Evolutionary conservation across 495 filamentous ascomycete species (phyloP), one percentile per base, ranked within the genome.

Genomic region (Neurospora hispaniola): DNA sequence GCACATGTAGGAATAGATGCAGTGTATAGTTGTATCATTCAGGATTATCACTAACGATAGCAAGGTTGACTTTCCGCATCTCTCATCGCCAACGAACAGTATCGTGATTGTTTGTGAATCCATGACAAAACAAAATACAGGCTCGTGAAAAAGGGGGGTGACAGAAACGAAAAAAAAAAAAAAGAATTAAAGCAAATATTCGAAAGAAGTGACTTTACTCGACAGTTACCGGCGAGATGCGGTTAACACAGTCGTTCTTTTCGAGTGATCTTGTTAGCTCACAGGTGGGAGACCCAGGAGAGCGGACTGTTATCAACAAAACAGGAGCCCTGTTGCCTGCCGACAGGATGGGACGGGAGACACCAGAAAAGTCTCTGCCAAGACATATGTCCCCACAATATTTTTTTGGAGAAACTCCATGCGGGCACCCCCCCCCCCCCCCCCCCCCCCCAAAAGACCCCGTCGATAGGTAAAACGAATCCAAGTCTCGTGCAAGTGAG

Each of bases 21-120:
- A 74, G 23, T 59, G 31, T 14, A 72, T 43, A 72, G 23, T 12
- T 62, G 20, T 35, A 20, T 72, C 16, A 38, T 72, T 72, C 71
- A 70, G 42, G 42, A 71, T 68, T 42, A 9, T 40, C 72, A 90
- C 92, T 81, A 82, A 96, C 94, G 93, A 94, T 78, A 97, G 80
- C 78, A 97, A 96, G 16, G 91, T 94, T 12, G 92, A 91, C 80
- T 97, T 97, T 40, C 94, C 94, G 76, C 92, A 92, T 76, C 87
- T 88, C 68, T 88, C 80, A 78, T 97, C 94, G 72, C 94, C 94
- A 6, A 97, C 84, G 0, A 97, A 84, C 18, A 97, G 85, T 70
- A 97, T 86, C 8, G 86, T 91, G 73, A 95, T 84, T 71, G 85
- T 85, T 16, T 80, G 73, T 54, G 79, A 76, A 69, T 85, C 83